Conservation (phyloP, 768 basidiomycete species). For the Suillus occidentalis region DNA sequence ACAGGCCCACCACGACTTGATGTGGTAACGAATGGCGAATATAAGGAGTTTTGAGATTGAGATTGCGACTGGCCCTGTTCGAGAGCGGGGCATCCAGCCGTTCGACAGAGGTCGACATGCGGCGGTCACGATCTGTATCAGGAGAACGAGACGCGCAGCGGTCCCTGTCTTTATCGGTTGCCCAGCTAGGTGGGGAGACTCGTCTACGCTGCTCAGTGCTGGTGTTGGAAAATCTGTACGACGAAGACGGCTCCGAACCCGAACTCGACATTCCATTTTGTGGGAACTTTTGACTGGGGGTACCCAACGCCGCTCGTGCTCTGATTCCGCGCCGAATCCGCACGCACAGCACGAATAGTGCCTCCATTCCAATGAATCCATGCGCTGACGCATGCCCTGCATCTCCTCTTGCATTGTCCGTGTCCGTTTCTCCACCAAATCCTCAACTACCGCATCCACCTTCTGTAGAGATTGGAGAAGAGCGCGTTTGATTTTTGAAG, state of each 20-base stretch:
- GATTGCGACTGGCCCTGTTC: not conserved
- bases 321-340: slow-evolving; percentile 20
- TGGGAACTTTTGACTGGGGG: slow-evolving; percentile 28
- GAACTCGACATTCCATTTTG: slow-evolving; percentile 38
- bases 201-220: slow-evolving; percentile 30
- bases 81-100: slow-evolving; percentile 45
- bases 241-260: slow-evolving; percentile 32
- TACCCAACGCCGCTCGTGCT: slow-evolving; percentile 14
- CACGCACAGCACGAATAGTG: slow-evolving; percentile 32
- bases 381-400: slow-evolving; percentile 52
- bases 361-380: slow-evolving; percentile 70
- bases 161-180: slow-evolving; percentile 35
- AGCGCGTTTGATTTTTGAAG: slow-evolving; percentile 59
- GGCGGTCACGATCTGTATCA: slow-evolving; percentile 45
- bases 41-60: slow-evolving; percentile 13
- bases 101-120: slow-evolving; percentile 48
- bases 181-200: slow-evolving; percentile 43
- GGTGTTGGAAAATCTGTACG: slow-evolving; percentile 51
- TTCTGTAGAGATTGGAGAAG: slow-evolving; percentile 56
- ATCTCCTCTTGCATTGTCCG: slow-evolving; percentile 64
- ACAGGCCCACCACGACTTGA: slow-evolving; percentile 18
- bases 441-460: slow-evolving; percentile 57
- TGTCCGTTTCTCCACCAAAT: slow-evolving; percentile 60
- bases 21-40: slow-evolving; percentile 16
- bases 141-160: slow-evolving; percentile 40